Evolutionary conservation across 495 filamentous ascomycete genomes (phyloP), one percentile per base, ranked within the genome.

Genomic region (Neurospora sp.): DNA sequence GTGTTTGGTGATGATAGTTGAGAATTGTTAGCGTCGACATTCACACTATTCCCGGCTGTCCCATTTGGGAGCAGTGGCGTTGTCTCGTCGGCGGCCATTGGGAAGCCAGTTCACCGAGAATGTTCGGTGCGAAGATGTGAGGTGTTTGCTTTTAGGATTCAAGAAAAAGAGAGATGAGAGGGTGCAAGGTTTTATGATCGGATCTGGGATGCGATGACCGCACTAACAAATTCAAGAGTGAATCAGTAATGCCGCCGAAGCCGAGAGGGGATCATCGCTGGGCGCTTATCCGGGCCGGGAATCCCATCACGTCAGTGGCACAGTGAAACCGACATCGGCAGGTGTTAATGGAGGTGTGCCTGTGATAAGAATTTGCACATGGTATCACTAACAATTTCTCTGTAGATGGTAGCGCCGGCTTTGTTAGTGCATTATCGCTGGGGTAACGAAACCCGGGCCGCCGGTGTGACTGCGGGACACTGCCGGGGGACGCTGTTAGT

Each of bases 31-130:
- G 45, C 1, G 45, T 47, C 18, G 18, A 45, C 41, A 41, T 45
- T n/a, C n/a, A n/a, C n/a, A n/a, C n/a, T n/a, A n/a, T n/a, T n/a
- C n/a, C n/a, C n/a, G n/a, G n/a, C n/a, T n/a, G n/a, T n/a, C n/a
- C 53, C 53, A 61, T 61, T 31, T 35, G 53, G 53, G 14, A 61
- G 53, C 53, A 61, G 18, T 39, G 39, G 71, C 39, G 73, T 72
- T 1, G 73, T 69, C 37, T 72, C 73, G 40, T 72, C 45, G 22
- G 45, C 31, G 3, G 69, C 16, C 69, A 73, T 71, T 42, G 53
- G 1, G 44, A 53, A 35, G 53, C 6, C 53, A 14, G 27, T 61
- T 61, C 47, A 53, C 53, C 53, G 53, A 61, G 27, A 16, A 8
- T n/a, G n/a, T 31, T 61, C 14, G 53, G 27, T 61, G 6, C 53